phyloP scores from a whole-genome alignment of 768 basidiomycete species.

The Suillus fuscotomentosus region DNA sequence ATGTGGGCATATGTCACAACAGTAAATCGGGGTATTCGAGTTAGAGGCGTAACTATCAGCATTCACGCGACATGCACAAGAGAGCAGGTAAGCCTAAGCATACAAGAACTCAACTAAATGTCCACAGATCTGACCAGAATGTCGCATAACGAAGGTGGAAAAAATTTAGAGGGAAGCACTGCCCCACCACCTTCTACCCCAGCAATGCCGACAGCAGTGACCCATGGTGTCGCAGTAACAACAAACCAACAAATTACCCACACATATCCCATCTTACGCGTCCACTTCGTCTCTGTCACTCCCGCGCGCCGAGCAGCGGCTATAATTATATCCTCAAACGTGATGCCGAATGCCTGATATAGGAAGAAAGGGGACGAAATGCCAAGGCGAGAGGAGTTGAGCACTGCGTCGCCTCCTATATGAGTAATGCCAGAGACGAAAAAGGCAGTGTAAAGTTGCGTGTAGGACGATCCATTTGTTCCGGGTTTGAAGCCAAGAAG shows the following conservation, averaged over 20 bases:
- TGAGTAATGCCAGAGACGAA: slow-evolving; percentile 34
- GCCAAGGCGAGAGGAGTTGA: slow-evolving; percentile 11
- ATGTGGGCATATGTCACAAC: too few species aligned
- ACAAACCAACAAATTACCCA: slow-evolving; percentile 31
- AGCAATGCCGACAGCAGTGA: background rate
- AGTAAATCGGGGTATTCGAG: too few species aligned
- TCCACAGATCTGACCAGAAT: background rate
- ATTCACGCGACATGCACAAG: background rate
- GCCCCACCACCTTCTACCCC: background rate
- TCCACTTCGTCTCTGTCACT: slow-evolving; percentile 8
- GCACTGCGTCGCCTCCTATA: slow-evolving; percentile 30
- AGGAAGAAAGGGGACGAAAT: slow-evolving; percentile 23
- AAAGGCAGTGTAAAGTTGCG: slow-evolving; percentile 37
- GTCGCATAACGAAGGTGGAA: background rate
- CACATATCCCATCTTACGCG: slow-evolving; percentile 20
- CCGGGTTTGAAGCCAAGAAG: slow-evolving; percentile 25
- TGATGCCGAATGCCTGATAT: slow-evolving; percentile 34
- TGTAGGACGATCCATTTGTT: slow-evolving; percentile 26
- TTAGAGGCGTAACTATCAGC: background rate
- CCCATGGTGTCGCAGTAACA: background rate
- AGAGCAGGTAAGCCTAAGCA: background rate
- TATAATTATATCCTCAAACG: slow-evolving; percentile 32
- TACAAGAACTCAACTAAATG: background rate
- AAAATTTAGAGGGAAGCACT: background rate
- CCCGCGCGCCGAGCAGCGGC: slow-evolving; percentile 14